Conservation (phyloP, 2,329 filamentous ascomycete species). For the Mycocentrospora acerina region DNA sequence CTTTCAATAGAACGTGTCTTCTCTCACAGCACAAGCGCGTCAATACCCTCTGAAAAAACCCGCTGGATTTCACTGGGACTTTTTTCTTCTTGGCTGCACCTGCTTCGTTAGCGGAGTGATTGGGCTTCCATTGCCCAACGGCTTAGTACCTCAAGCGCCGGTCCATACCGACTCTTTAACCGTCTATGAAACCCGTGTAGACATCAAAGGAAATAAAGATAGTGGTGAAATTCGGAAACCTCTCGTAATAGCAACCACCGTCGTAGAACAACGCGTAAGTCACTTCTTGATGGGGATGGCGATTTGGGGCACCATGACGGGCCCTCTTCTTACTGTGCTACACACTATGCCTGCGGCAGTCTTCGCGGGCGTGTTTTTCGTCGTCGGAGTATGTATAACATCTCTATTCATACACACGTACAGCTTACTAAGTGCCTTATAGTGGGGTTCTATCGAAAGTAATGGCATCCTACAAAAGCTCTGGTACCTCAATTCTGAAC, state of each 20-base stretch:
- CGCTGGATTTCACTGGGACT: conserved; percentile 60
- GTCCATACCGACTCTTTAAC: conserved; percentile 58
- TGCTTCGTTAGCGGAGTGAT: conserved; percentile 55
- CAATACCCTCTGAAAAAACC: conserved; percentile 57
- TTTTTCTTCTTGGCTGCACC: conserved; percentile 57
- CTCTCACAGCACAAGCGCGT: conserved; percentile 54
- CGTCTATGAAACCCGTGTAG: conserved; percentile 35
- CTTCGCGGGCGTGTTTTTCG: conserved; percentile 57
- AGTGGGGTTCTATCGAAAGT: conserved; percentile 48
- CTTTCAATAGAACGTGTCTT: conserved; percentile 49
- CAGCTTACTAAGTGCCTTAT: conserved; percentile 1
- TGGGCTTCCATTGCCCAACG: conserved; percentile 56
- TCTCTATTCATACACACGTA: not conserved
- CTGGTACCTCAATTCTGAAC: conserved; percentile 50
- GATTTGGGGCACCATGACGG: conserved; percentile 57
- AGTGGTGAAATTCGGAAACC: conserved; percentile 48
- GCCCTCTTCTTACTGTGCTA: conserved; percentile 52
- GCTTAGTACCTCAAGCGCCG: conserved; percentile 57
- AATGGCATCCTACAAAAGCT: conserved; percentile 54
- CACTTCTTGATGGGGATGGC: conserved; percentile 58
- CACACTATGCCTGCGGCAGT: conserved; percentile 55
- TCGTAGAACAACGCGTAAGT: conserved; percentile 56
- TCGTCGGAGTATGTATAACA: conserved; percentile 48
- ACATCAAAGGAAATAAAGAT: conserved; percentile 44
- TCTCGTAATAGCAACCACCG: conserved; percentile 46